Conservation (phyloP, 1,284 basidiomycete genomes). For the Malassezia psittaci region DNA sequence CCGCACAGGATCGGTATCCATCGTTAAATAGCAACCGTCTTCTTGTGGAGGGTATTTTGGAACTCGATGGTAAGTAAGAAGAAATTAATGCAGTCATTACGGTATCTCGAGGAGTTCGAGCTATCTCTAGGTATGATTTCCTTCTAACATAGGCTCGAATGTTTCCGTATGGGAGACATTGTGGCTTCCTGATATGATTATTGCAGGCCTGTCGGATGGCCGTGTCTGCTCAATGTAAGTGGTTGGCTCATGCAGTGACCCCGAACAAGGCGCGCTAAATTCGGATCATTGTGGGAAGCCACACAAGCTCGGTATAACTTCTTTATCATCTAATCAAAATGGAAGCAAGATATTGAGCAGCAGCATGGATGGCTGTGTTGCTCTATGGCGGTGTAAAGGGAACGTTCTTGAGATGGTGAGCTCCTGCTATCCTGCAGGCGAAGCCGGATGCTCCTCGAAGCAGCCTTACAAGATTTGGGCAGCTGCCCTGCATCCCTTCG, state of each 20-base stretch:
- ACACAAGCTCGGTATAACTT: slow-evolving; percentile 10
- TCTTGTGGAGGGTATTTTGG: background rate
- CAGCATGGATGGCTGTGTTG: slow-evolving; percentile 11
- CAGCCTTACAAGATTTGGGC: slow-evolving; percentile 1
- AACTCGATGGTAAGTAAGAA: slow-evolving; percentile 7
- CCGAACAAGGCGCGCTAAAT: background rate
- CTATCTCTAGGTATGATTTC: background rate
- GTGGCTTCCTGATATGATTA: slow-evolving; percentile 3
- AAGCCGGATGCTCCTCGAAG: too few species aligned
- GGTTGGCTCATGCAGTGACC: background rate
- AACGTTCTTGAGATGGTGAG: background rate
- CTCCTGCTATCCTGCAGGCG: too few species aligned
- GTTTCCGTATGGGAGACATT: slow-evolving; percentile 5
- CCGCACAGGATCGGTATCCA: too few species aligned
- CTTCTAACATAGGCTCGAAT: background rate
- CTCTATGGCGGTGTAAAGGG: slow-evolving; percentile 10
- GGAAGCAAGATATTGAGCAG: slow-evolving; percentile 1
- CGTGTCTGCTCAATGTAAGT: slow-evolving; percentile 2
- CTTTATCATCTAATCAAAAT: background rate
- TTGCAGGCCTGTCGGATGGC: slow-evolving; percentile 4
- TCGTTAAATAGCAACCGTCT: too few species aligned
- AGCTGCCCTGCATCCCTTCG: slow-evolving; percentile 7
- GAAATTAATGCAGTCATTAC: slow-evolving; percentile 7
- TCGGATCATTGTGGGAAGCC: background rate
- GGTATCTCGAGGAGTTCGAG: slow-evolving; percentile 16